Base-by-base conservation (phyloP, 495 filamentous ascomycete species). In the Delitschia confertaspora region DNA sequence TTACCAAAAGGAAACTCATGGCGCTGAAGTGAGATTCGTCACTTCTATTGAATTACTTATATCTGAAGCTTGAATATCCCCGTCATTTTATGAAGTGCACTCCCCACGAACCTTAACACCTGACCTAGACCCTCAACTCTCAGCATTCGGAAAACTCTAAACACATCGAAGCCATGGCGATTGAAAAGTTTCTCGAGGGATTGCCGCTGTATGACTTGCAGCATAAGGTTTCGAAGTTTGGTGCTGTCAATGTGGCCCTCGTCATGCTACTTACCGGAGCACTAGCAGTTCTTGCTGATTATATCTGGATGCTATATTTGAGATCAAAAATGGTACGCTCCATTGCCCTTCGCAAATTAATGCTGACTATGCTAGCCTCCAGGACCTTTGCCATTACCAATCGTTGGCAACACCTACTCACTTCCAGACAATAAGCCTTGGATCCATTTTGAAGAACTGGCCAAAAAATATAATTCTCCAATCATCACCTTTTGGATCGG, bases 401-500 rank as follows among this genome's bases (percentile, higher is more conserved):
- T 64, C 39, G 35, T 57, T 60, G 76, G 77, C 10, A 79, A 79
- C 47, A 79, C 75, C 6, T 72, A 69, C 36, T 64, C 67, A 31
- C 62, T 80, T 1, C 77, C 77, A 0, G 64, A 73, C n/a, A 68
- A 60, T 22, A 80, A 80, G 44, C 75, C 76, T 2, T 79, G 77
- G 77, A 69, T 78, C 17, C 75, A 75, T 60, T 80, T 81, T 45
- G 77, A 81, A 35, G 49, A 69, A 32, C 56, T 80, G 0, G 70
- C 77, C 5, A 74, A 74, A 49, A 47, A 62, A 34, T 70, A 73
- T 42, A 59, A 72, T 19, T 61, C 70, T 0, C 69, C 73, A 1
- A 47, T 79, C 0, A 70, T 81, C n/a, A 81, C 77, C 0, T 74
- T 76, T 47, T 64, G 60, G 77, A 73, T 78, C 29, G 76, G 77